Conservation (phyloP, 352 stramenopile species). For the Globisporangium abappressorium region DNA sequence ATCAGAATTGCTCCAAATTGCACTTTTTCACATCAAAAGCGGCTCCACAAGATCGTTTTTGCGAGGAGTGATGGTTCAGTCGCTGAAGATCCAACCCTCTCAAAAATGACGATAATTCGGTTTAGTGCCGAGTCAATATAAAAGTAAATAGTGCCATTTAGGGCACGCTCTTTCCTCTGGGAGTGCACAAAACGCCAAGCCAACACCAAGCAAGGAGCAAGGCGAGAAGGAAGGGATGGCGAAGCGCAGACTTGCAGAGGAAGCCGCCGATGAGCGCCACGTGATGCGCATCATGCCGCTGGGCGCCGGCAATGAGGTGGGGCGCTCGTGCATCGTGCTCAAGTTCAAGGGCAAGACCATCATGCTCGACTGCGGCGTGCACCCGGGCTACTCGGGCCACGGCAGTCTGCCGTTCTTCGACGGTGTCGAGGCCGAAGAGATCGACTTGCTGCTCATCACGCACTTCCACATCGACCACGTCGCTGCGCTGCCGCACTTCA, state of each 20-base stretch:
- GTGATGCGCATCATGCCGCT: slow-evolving; percentile 95
- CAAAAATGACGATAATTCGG: background rate
- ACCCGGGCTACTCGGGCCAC: slow-evolving; percentile 94
- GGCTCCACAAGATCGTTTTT: background rate
- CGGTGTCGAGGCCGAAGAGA: slow-evolving; percentile 92
- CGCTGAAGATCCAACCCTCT: background rate
- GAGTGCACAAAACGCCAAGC: background rate
- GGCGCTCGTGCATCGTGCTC: slow-evolving; percentile 98
- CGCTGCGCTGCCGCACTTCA: slow-evolving; percentile 98
- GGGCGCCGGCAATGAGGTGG: slow-evolving; percentile 98
- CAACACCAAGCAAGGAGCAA: background rate
- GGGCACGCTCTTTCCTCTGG: background rate
- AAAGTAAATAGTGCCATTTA: background rate
- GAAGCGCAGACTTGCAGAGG: slow-evolving; percentile 71
- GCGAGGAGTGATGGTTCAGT: background rate
- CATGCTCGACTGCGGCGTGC: slow-evolving; percentile 92
- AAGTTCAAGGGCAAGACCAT: slow-evolving; percentile 99
- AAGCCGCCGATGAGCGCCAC: slow-evolving; percentile 80
- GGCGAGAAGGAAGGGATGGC: slow-evolving; percentile 34
- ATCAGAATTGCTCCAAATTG: too few species aligned
- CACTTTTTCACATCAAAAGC: background rate
- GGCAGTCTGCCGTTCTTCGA: slow-evolving; percentile 98
- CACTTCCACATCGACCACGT: slow-evolving; percentile 99
- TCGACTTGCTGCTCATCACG: slow-evolving; percentile 97
- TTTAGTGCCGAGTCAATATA: background rate